Evolutionary conservation across 139 green algal species (phyloP).

Genomic region (Mesostigma viride): DNA sequence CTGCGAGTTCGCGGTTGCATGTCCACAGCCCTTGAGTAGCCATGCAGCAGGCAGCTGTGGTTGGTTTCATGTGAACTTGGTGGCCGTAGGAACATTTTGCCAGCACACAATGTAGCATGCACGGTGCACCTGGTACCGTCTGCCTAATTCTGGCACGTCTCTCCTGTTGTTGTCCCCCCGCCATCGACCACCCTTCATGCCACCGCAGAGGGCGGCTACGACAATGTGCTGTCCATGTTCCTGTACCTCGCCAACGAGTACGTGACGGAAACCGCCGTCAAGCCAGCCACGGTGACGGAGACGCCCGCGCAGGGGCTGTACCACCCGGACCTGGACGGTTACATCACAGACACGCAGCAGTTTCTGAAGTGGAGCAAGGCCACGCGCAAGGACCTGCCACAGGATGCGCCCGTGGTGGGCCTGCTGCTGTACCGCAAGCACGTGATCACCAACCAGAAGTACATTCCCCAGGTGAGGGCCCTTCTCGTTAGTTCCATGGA

Average conservation of each 20-base stretch:
- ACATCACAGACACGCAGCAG: conserved; percentile 19
- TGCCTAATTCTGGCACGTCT: too few species aligned
- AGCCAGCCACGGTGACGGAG: conserved; percentile 35
- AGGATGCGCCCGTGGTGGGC: conserved; percentile 59
- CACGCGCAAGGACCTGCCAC: conserved; percentile 1
- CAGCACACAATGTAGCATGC: too few species aligned
- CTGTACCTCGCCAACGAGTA: conserved; percentile 67
- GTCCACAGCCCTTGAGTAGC: too few species aligned
- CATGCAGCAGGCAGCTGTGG: too few species aligned
- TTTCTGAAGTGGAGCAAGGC: conserved; percentile 31
- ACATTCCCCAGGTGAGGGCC: conserved; percentile 73
- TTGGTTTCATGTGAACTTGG: too few species aligned
- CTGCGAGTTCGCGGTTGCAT: too few species aligned
- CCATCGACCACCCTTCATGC: too few species aligned
- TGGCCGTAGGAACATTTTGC: too few species aligned
- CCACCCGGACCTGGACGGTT: conserved; percentile 57
- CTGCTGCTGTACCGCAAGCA: conserved; percentile 97
- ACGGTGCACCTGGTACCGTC: too few species aligned
- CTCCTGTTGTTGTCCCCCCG: too few species aligned
- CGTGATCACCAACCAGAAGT: conserved; percentile 80
- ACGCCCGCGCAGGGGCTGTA: conserved; percentile 82
- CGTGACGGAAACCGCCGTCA: conserved; percentile 31
- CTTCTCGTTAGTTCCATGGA: too few species aligned
- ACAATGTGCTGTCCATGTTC: conserved; percentile 80
- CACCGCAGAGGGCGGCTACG: conserved; percentile 61